Evolutionary conservation across 140 eudicot species (phyloP).

Genomic region (Bidens hawaiensis): DNA sequence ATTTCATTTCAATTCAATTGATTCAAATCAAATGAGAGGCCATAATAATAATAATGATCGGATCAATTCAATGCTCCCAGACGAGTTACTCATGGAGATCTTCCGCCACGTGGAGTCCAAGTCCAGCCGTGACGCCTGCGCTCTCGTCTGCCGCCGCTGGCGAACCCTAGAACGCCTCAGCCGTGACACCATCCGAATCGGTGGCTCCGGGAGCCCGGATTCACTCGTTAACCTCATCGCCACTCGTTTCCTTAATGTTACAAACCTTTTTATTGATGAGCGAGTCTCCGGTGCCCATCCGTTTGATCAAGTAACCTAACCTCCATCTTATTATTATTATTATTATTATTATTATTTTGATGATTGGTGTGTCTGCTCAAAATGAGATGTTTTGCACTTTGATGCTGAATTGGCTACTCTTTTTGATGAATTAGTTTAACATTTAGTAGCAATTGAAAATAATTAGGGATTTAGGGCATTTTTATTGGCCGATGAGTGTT

Average conservation of each 20-base stretch:
- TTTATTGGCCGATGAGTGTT: too few species aligned
- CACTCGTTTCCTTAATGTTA: slow-evolving; percentile 36
- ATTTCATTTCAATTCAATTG: not conserved
- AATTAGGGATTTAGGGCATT: too few species aligned
- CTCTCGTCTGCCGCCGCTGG: slow-evolving; percentile 73
- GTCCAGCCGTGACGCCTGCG: slow-evolving; percentile 53
- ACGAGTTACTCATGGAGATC: slow-evolving; percentile 57
- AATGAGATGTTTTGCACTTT: too few species aligned
- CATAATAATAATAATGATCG: too few species aligned
- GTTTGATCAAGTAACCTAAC: slow-evolving; percentile 27
- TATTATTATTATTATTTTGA: too few species aligned
- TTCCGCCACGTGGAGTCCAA: slow-evolving; percentile 36
- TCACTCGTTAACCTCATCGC: slow-evolving; percentile 35
- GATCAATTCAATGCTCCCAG: slow-evolving; percentile 53
- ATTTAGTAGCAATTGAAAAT: not conserved
- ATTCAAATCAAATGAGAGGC: slow-evolving; percentile 34
- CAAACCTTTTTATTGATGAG: slow-evolving; percentile 45
- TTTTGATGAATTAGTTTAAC: not conserved
- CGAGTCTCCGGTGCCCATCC: slow-evolving; percentile 47
- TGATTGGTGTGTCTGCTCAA: too few species aligned
- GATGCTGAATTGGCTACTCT: too few species aligned
- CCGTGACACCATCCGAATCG: slow-evolving; percentile 58
- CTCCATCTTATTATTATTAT: not conserved
- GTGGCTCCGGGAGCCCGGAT: slow-evolving; percentile 59
- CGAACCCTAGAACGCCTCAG: slow-evolving; percentile 48